Conservation (phyloP, 2,329 filamentous ascomycete genomes). For the Fusarium sp. region DNA sequence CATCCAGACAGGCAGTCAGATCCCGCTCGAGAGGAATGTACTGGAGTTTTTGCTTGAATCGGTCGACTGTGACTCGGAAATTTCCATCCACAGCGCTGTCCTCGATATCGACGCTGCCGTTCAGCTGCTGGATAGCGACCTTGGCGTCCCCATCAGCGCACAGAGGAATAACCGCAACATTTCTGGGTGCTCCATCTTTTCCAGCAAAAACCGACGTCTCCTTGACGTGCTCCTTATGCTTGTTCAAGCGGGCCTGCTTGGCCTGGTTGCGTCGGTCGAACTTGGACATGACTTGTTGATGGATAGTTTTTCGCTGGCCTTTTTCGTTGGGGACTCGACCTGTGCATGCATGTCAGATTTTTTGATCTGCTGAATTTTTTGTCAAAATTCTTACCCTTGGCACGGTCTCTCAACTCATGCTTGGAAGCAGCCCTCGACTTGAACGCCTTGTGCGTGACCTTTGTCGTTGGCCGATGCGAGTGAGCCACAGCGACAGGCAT, state of each 20-base stretch:
- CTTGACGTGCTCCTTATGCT: constrained; percentile 85
- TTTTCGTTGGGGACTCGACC: constrained; percentile 83
- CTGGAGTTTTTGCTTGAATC: constrained; percentile 95
- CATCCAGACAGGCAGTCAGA: constrained; percentile 82
- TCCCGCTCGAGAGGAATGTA: constrained; percentile 83
- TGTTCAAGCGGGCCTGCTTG: constrained; percentile 86
- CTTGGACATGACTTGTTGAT: constrained; percentile 98
- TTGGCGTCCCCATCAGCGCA: constrained; percentile 78
- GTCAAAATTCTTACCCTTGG: constrained; percentile 74
- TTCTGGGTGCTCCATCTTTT: constrained; percentile 85
- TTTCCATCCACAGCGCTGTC: constrained; percentile 70
- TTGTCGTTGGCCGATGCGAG: constrained; percentile 93
- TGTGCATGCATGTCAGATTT: constrained; percentile 49
- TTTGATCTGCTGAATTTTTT: background rate
- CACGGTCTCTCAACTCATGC: constrained; percentile 83
- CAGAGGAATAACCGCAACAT: constrained; percentile 89
- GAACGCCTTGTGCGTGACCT: constrained; percentile 87
- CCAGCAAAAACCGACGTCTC: constrained; percentile 87
- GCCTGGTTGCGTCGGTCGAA: constrained; percentile 95
- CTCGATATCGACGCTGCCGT: constrained; percentile 83
- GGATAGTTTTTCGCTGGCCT: constrained; percentile 84
- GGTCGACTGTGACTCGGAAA: constrained; percentile 78
- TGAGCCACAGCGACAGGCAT: constrained; percentile 82
- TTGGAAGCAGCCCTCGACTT: constrained; percentile 94
- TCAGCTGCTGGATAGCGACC: constrained; percentile 77